phyloP scores from a whole-genome alignment of 2,329 filamentous ascomycete genomes.

The Aspergillus sp. region DNA sequence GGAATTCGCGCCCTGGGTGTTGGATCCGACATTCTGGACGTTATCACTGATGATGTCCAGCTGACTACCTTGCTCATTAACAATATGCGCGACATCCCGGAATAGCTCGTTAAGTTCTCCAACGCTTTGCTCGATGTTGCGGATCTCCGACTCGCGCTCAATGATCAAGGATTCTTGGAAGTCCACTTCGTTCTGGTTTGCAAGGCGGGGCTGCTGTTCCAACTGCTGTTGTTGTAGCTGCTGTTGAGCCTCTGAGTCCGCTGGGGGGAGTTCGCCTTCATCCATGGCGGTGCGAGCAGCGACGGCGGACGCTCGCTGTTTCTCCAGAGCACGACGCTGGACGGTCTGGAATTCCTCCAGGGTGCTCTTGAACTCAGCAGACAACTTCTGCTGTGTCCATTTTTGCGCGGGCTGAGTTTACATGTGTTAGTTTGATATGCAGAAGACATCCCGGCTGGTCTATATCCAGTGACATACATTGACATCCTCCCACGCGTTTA shows the following conservation, averaged over 20 bases:
- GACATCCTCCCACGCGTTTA: slow-evolving; percentile 79
- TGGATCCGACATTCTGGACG: slow-evolving; percentile 71
- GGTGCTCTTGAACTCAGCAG: slow-evolving; percentile 82
- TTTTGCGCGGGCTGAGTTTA: slow-evolving; percentile 73
- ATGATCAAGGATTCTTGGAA: slow-evolving; percentile 95
- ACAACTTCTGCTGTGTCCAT: slow-evolving; percentile 92
- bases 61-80: slow-evolving; percentile 84
- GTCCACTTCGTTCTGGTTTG: slow-evolving; percentile 89
- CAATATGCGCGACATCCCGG: slow-evolving; percentile 95
- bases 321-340: slow-evolving; percentile 85
- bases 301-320: slow-evolving; percentile 77
- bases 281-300: slow-evolving; percentile 77
- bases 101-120: slow-evolving; percentile 95
- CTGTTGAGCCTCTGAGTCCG: slow-evolving; percentile 29
- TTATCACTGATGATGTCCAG: slow-evolving; percentile 84
- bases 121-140: slow-evolving; percentile 94
- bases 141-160: slow-evolving; percentile 93
- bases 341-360: slow-evolving; percentile 86
- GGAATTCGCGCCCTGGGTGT: slow-evolving; percentile 76
- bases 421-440: slow-evolving; percentile 3
- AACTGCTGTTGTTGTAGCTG: slow-evolving; percentile 61
- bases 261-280: slow-evolving; percentile 30
- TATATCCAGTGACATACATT: slow-evolving; percentile 49
- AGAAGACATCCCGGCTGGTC: not conserved
- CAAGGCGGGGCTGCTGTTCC: slow-evolving; percentile 71